These are phyloP conservation scores for Coelastrella sp. DNA, from an alignment of 139 green algal species.

Conservation along the genomic window DNA sequence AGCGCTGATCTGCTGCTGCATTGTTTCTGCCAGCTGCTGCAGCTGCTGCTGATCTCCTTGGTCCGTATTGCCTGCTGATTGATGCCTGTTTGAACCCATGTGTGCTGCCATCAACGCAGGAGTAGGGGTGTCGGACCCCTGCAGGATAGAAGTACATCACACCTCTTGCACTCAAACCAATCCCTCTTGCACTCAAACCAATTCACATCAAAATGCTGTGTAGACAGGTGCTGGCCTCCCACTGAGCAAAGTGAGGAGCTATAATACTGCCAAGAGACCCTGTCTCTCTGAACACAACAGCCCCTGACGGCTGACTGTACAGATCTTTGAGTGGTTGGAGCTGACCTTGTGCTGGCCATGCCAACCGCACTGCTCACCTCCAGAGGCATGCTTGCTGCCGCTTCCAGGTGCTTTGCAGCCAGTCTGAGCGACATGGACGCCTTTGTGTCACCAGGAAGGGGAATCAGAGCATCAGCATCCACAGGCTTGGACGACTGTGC, in stretches of 20 bases:
- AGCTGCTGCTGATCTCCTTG: conserved; percentile 43
- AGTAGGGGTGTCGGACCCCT: not conserved
- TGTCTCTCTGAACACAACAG: too few relatives aligned
- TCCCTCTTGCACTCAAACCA: too few relatives aligned
- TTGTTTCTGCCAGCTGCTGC: conserved; percentile 53
- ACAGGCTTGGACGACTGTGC: not conserved
- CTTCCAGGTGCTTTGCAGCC: conserved; percentile 13
- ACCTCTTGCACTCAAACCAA: too few relatives aligned
- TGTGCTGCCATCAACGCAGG: not conserved
- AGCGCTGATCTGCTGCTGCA: conserved; percentile 64
- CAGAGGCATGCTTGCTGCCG: conserved; percentile 39
- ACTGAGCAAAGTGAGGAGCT: too few relatives aligned
- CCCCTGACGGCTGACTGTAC: too few relatives aligned
- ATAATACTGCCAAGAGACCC: too few relatives aligned
- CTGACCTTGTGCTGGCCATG: too few relatives aligned
- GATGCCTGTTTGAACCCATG: not conserved
- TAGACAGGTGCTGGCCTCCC: too few relatives aligned
- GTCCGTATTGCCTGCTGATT: not conserved
- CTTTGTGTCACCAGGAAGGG: not conserved
- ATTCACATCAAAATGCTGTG: too few relatives aligned
- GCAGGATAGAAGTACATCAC: too few relatives aligned
- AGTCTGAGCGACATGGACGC: conserved; percentile 3
- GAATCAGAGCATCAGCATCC: not conserved
- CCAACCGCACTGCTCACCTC: not conserved
- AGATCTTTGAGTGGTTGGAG: too few relatives aligned